Percentiles rank a stretch among this genome's conserved stretches.
Conservation (phyloP, 2,329 filamentous ascomycete species). For the Gaeumannomyces tritici region DNA sequence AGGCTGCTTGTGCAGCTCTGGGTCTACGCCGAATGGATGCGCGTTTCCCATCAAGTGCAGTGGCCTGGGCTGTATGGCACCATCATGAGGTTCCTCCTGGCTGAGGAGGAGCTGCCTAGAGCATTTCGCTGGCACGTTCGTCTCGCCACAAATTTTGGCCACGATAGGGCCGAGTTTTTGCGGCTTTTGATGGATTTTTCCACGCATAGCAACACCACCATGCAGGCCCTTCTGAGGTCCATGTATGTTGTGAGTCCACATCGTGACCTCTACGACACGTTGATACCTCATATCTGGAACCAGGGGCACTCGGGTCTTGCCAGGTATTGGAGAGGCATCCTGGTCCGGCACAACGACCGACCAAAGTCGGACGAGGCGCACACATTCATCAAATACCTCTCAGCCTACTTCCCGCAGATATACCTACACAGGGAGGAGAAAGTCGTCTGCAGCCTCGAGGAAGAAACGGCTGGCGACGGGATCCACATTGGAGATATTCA, state of each 20-base stretch:
- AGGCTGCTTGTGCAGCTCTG: slow-evolving; percentile 23
- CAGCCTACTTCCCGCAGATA: slow-evolving; percentile 33
- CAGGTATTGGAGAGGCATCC: slow-evolving; percentile 34
- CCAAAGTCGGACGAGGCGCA: slow-evolving; percentile 29
- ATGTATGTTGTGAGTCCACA: slow-evolving; percentile 35
- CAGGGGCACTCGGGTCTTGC: slow-evolving; percentile 34
- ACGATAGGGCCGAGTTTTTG: slow-evolving; percentile 29
- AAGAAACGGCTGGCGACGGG: neutral
- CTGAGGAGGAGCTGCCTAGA: slow-evolving; percentile 23
- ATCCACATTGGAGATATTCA: neutral
- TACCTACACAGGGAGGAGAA: slow-evolving; percentile 27
- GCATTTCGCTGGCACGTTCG: slow-evolving; percentile 38
- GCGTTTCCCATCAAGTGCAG: slow-evolving; percentile 21
- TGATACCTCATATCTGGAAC: slow-evolving; percentile 41
- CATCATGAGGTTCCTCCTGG: slow-evolving; percentile 33
- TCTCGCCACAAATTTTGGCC: slow-evolving; percentile 31
- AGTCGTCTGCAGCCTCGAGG: slow-evolving; percentile 9
- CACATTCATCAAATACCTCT: slow-evolving; percentile 38
- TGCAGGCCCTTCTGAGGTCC: slow-evolving; percentile 29
- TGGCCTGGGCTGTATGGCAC: slow-evolving; percentile 44
- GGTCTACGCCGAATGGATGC: slow-evolving; percentile 33
- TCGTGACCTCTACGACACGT: slow-evolving; percentile 36
- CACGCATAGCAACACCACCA: slow-evolving; percentile 13
- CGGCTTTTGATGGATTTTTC: slow-evolving; percentile 30
- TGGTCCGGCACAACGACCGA: slow-evolving; percentile 29